These are phyloP conservation scores for Aspergillus sp. DNA, from an alignment of 2,329 filamentous ascomycete genomes.

Conservation along the genomic window DNA sequence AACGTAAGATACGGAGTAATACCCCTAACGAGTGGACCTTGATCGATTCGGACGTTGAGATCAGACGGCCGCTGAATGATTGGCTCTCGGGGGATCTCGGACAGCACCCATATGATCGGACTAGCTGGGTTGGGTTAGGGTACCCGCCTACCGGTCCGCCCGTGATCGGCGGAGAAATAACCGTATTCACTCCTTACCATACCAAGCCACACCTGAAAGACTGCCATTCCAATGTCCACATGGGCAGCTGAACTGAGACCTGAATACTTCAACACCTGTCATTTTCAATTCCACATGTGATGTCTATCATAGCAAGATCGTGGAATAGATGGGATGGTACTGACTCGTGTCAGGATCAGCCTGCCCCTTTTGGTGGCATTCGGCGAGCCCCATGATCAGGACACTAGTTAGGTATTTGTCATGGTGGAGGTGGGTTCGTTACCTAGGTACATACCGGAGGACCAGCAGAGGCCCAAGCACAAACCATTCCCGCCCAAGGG, in stretches of 20 bases:
- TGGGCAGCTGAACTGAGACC: neutral
- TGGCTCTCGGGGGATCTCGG: constrained; percentile 20
- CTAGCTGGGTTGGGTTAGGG: constrained; percentile 12
- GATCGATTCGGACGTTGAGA: constrained; percentile 15
- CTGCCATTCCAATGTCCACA: neutral
- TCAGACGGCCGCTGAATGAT: constrained; percentile 8
- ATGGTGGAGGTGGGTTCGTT: neutral
- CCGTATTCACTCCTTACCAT: too few species aligned
- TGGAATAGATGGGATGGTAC: too few species aligned
- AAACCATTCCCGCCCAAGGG: constrained; percentile 12
- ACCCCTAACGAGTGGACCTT: constrained; percentile 4
- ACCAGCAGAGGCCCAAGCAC: constrained; percentile 11
- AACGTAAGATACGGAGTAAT: neutral
- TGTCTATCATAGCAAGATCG: too few species aligned
- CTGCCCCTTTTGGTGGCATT: constrained; percentile 3
- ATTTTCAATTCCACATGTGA: too few species aligned
- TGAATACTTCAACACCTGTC: too few species aligned
- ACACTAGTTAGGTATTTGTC: constrained; percentile 10
- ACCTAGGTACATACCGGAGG: neutral
- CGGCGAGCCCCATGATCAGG: neutral
- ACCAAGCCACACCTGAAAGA: too few species aligned
- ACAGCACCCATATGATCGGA: constrained; percentile 5
- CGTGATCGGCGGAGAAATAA: constrained; percentile 15
- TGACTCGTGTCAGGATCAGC: too few species aligned
- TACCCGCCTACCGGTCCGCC: constrained; percentile 22